Evolutionary conservation across 768 basidiomycete genomes (phyloP).

Genomic region (Termitomyces sp.): DNA sequence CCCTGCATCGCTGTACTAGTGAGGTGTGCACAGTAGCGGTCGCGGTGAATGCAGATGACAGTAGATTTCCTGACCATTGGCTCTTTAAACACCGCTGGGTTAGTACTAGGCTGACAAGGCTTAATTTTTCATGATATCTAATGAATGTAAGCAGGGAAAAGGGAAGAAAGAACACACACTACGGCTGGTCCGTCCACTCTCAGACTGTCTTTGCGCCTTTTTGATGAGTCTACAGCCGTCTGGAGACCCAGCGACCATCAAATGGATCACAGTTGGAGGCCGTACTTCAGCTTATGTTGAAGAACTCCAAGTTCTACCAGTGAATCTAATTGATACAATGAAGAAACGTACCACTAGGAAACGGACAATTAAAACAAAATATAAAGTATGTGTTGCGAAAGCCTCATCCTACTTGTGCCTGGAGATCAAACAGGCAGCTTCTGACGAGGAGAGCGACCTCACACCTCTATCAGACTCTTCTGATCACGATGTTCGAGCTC

Average conservation of each 20-base stretch:
- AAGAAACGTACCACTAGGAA: constrained; percentile 8
- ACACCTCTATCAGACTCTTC: constrained; percentile 16
- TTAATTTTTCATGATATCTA: constrained; percentile 8
- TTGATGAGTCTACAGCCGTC: constrained; percentile 42
- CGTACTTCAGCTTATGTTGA: constrained; percentile 69
- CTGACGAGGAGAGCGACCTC: constrained; percentile 16
- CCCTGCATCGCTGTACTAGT: constrained; percentile 46
- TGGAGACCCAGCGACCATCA: constrained; percentile 66
- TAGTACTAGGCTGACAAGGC: constrained; percentile 4
- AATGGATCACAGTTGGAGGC: constrained; percentile 72
- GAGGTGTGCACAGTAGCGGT: constrained; percentile 60
- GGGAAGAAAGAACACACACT: constrained; percentile 46
- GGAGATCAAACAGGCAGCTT: constrained; percentile 1
- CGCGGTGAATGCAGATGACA: constrained; percentile 62
- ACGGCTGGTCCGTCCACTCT: constrained; percentile 35
- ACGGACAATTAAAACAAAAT: background rate
- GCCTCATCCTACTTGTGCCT: background rate
- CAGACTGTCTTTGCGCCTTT: background rate
- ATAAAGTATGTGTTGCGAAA: background rate
- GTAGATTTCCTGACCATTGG: constrained; percentile 64
- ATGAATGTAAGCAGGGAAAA: constrained; percentile 36
- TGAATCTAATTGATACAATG: background rate
- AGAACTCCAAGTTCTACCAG: constrained; percentile 47
- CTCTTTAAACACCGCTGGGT: constrained; percentile 70
- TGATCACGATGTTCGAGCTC: background rate